Evolutionary conservation across 176 grass and related monocot species (phyloP), one percentile per base, ranked within the genome.

Genomic region (Raddia distichophylla): DNA sequence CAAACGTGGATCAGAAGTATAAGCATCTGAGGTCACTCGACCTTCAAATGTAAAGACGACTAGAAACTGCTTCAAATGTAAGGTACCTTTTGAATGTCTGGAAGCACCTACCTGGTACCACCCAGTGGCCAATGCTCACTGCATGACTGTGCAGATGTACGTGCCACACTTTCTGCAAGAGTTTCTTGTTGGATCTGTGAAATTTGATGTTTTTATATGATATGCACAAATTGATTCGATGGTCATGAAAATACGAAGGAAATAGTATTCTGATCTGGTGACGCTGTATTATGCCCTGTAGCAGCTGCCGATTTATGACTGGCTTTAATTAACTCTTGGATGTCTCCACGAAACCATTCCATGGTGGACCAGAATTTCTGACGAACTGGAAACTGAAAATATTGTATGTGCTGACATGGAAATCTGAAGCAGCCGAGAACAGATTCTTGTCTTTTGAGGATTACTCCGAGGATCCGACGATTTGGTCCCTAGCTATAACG

Each of bases 1-100:
- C 84, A 71, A 94, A 98, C 77, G 71, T 73, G 10, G 74, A 94
- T 66, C 92, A 94, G 83, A 94, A 98, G 54, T 98, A 91, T 69
- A 98, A 98, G 49, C 92, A 94, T 87, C 75, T 98, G 58, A 89
- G 75, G 76, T 74, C 86, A 74, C 73, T 93, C 27, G 89, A 70
- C 61, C 40, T 92, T 60, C 70, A 87, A 60, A 54, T 87, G 3
- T 91, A 77, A 82, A 72, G 58, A 63, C 48, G 67, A 77, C 13
- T 49, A 50, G 35, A 72, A 10, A 34, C 34, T 55, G 55, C 64
- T 63, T 49, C 27, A 27, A 27, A 27, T 14, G 72, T 46, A 37
- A 34, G 22, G 69, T 20, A 48, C 42, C 22, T 56, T 7, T 35
- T 54, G 48, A 13, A 73, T 73, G 69, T 32, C 11, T 48, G 37